Conservation (phyloP, 2,329 filamentous ascomycete genomes). For the Monosporascus sp. region DNA sequence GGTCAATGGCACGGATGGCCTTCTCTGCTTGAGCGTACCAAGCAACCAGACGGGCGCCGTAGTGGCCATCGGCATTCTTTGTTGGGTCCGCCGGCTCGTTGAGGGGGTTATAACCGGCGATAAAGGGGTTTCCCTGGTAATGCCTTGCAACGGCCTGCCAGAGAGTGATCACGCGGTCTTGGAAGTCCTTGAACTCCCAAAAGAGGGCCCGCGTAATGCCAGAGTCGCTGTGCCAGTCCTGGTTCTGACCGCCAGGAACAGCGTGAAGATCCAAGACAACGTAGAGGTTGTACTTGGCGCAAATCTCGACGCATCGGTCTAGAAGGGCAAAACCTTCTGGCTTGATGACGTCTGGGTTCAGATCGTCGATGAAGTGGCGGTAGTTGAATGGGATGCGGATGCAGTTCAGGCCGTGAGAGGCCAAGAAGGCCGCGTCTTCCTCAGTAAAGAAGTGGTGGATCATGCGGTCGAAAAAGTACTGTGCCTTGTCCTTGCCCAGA, state of each 20-base stretch:
- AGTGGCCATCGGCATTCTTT: too few species aligned
- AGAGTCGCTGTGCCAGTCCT: conserved; percentile 14
- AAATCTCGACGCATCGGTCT: conserved; percentile 39
- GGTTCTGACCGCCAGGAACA: conserved; percentile 31
- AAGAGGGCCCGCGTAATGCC: conserved; percentile 32
- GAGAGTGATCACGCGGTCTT: conserved; percentile 33
- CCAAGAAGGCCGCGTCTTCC: conserved; percentile 49
- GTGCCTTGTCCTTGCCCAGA: conserved; percentile 47
- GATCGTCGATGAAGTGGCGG: conserved; percentile 44
- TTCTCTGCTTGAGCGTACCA: too few species aligned
- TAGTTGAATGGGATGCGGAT: conserved; percentile 56
- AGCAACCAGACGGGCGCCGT: too few species aligned
- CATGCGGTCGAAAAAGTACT: conserved; percentile 52
- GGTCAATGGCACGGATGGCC: conserved; percentile 29
- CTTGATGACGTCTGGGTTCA: conserved; percentile 40
- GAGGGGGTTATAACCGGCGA: too few species aligned
- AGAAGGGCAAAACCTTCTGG: conserved; percentile 40
- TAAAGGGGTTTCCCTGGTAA: too few species aligned
- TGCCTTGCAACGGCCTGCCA: conserved; percentile 28
- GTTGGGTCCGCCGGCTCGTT: too few species aligned
- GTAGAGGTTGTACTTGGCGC: conserved; percentile 32
- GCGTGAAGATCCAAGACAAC: conserved; percentile 37
- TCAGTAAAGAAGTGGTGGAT: conserved; percentile 52
- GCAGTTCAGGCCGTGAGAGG: conserved; percentile 49
- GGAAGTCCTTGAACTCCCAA: conserved; percentile 37